phyloP scores from a whole-genome alignment of 176 grass and related monocot genomes.

The Avena eriantha region DNA sequence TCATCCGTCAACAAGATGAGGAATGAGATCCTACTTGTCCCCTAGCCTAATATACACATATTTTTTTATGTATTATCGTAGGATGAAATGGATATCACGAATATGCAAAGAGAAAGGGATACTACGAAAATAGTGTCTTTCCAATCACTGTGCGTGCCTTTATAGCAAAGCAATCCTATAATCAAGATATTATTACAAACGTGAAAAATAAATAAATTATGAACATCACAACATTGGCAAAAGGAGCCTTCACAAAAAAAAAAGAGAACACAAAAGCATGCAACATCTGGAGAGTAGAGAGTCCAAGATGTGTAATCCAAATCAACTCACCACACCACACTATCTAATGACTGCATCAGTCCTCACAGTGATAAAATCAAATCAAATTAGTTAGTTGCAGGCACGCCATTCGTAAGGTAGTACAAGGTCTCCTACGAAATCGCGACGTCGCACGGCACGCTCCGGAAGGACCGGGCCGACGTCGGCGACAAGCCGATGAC shows the following conservation, averaged over 20 bases:
- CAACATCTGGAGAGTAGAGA: not conserved
- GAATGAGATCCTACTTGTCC: too few species aligned
- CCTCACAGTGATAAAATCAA: not conserved
- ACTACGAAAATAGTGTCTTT: not conserved
- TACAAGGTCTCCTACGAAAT: conserved; percentile 23
- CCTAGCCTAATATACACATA: too few species aligned
- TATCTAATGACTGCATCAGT: not conserved
- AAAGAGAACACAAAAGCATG: not conserved
- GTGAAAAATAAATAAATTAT: not conserved
- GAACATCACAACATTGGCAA: not conserved
- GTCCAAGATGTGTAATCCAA: conserved; percentile 15
- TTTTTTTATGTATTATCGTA: too few species aligned
- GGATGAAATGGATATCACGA: not conserved
- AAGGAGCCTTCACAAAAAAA: not conserved
- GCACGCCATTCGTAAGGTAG: conserved; percentile 1
- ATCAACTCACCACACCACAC: conserved; percentile 5
- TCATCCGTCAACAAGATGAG: too few species aligned
- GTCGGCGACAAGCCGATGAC: conserved; percentile 49
- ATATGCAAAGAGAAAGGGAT: not conserved
- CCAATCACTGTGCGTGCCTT: not conserved
- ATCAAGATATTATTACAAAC: not conserved
- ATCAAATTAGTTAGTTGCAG: not conserved
- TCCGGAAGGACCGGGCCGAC: conserved; percentile 50
- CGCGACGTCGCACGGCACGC: conserved; percentile 67
- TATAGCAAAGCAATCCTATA: not conserved